A percentile compares a stretch with the other conserved stretches of the same genome.
Evolutionary conservation across 176 grass and related monocot species (phyloP).

Genomic region (Musa schizocarpa): DNA sequence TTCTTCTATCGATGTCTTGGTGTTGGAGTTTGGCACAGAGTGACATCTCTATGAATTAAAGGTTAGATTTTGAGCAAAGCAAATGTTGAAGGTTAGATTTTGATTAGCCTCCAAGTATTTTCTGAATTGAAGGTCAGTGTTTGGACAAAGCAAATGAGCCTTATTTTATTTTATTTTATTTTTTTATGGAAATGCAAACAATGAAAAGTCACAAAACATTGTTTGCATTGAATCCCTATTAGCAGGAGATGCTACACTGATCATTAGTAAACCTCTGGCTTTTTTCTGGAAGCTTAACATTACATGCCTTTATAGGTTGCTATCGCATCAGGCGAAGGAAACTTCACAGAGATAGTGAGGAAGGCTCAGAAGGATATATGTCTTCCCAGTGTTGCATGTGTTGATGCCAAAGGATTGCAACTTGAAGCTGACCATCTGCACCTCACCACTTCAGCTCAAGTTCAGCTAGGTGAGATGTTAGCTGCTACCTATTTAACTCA

Average conservation of each 20-base stretch:
- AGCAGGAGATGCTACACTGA: neutral
- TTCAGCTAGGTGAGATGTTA: slow-evolving; percentile 68
- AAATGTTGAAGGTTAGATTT: too few relatives aligned
- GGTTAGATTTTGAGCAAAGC: too few relatives aligned
- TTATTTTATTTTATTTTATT: too few relatives aligned
- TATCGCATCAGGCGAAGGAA: slow-evolving; percentile 89
- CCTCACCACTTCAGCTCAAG: slow-evolving; percentile 74
- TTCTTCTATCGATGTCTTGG: too few relatives aligned
- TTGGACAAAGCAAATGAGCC: too few relatives aligned
- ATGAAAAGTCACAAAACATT: too few relatives aligned
- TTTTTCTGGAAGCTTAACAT: neutral
- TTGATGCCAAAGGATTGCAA: slow-evolving; percentile 61
- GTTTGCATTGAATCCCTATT: too few relatives aligned
- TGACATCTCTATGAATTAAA: too few relatives aligned
- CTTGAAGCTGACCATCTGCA: slow-evolving; percentile 60
- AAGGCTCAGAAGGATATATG: slow-evolving; percentile 54
- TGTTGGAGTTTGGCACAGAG: too few relatives aligned
- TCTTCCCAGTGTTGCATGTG: slow-evolving; percentile 52
- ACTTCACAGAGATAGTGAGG: slow-evolving; percentile 63
- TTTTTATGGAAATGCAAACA: too few relatives aligned
- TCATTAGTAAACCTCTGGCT: neutral
- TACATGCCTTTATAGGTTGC: slow-evolving; percentile 43
- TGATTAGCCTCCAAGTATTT: too few relatives aligned
- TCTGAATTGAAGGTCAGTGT: too few relatives aligned
- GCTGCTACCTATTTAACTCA: slow-evolving; percentile 43